Evolutionary conservation across 148 eudicot species (phyloP), one percentile per base, ranked within the genome.

Genomic region (Chenopodium formosanum): DNA sequence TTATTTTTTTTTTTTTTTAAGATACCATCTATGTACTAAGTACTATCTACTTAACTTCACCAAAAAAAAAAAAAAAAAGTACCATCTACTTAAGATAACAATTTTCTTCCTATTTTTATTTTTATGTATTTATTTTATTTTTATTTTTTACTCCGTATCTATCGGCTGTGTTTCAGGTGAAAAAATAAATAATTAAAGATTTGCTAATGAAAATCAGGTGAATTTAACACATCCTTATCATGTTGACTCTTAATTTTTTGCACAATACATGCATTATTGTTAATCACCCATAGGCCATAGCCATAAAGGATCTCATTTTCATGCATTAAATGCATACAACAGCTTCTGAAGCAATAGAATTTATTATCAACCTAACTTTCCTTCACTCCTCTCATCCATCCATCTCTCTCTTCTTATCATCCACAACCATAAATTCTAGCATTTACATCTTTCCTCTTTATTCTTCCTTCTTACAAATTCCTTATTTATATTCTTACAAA

Each of bases 281-380:
- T 37, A 29, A 27, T 17, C 40, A 29, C 31, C 40, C 70, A 9
- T 56, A 19, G 70, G 14, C 40, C 70, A 9, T 56, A 19, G 70
- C 66, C 25, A 8, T 25, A 4, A 73, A 47, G 56, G n/a, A 74
- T 37, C 63, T 74, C 77, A 74, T 12, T 27, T 74, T 74, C 77
- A 74, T 48, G 77, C 77, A 74, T 23, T 74, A 13, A 74, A 74
- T 74, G 77, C 77, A 74, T 40, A 74, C 77, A 74, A 50, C 77
- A 74, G 63, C 40, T 74, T 52, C 34, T 74, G 77, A 25, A 25
- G 17, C 22, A 56, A 56, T 56, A 56, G 4, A 72, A 83, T 27
- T 78, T 50, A 75, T 34, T 80, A 76, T 27, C 60, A 74, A 84
- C 87, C 87, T 70, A 75, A 75, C 86, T 53, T 29, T 70, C 75